Base-by-base conservation (phyloP, 139 green algal genomes). In the Coelastrella sp. region DNA sequence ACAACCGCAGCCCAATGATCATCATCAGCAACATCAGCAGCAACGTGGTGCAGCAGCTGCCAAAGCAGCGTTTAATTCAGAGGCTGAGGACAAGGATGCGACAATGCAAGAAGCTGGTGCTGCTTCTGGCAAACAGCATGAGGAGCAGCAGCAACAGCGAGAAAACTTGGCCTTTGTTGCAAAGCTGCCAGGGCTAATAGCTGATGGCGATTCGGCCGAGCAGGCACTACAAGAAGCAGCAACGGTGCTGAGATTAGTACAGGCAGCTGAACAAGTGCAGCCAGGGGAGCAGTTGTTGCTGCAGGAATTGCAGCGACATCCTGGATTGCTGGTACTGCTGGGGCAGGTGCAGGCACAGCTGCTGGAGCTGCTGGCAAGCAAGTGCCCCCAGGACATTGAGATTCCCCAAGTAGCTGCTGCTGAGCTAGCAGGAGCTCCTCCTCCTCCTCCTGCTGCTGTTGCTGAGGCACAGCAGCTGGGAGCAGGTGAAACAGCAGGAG, bases 311-410 rank as follows among this genome's bases (percentile, higher is more conserved):
- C 35, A 70, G 83, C 14, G 9, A 27, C 83, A 80, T 4, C 65
- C 27, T 6, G 15, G 19, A 56, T 20, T 88, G 65, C 83, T 88
- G 66, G 17, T 22, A 27, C 27, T 88, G 83, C 66, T 80, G 66
- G 25, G 17, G 35, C 66, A 66, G 66, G 66, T 88, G 66, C 83
- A 80, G 19, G 65, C 65, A 49, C 65, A 24, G 65, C 83, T 88
- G 83, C 83, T 68, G 19, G 57, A 70, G 66, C 66, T 88, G 65
- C 35, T 88, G 65, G 66, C 82, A 12, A 72, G 6, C 8, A 73
- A 57, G 7, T 70, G 56, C 17, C 7, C 57, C 15, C 27, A 68
- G 9, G 22, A 57, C 22, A 56, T 25, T 10, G 81, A 76, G 6
- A 8, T 49, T 27, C 12, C 81, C n/a, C 12, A 24, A 27, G 81